Evolutionary conservation across 2,329 filamentous ascomycete genomes (phyloP).

Genomic region (Teratosphaeria viscida): DNA sequence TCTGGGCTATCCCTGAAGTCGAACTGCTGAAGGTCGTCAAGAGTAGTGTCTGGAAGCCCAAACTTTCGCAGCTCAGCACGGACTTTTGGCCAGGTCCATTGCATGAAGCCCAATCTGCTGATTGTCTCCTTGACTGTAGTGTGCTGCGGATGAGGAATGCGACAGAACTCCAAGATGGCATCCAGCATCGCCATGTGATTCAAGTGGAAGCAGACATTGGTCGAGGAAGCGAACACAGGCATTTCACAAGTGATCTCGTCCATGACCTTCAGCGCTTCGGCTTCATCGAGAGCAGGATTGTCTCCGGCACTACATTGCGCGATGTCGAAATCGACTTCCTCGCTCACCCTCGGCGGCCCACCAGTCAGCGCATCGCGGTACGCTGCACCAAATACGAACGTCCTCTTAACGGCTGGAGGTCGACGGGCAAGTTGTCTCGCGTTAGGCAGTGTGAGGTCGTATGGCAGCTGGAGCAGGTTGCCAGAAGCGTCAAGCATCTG

Average conservation of each 20-base stretch:
- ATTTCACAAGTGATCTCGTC: slow-evolving; percentile 82
- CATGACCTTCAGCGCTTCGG: slow-evolving; percentile 84
- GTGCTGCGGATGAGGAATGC: slow-evolving; percentile 59
- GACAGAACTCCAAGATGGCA: slow-evolving; percentile 81
- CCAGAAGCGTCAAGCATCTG: slow-evolving; percentile 73
- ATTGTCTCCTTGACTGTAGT: slow-evolving; percentile 69
- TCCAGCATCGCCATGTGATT: slow-evolving; percentile 82
- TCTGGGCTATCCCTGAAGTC: slow-evolving; percentile 76
- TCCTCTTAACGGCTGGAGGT: slow-evolving; percentile 55
- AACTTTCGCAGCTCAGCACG: slow-evolving; percentile 70
- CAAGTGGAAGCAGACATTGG: slow-evolving; percentile 76
- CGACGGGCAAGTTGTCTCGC: slow-evolving; percentile 73
- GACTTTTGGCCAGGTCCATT: slow-evolving; percentile 74
- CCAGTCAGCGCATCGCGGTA: slow-evolving; percentile 71
- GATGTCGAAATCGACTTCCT: slow-evolving; percentile 94
- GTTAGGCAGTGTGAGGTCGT: slow-evolving; percentile 81
- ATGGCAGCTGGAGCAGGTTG: slow-evolving; percentile 86
- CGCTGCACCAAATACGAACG: slow-evolving; percentile 78
- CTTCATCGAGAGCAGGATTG: slow-evolving; percentile 81
- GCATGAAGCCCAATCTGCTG: slow-evolving; percentile 75
- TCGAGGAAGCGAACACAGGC: slow-evolving; percentile 54
- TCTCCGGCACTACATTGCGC: slow-evolving; percentile 64
- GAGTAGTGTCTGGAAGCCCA: slow-evolving; percentile 74
- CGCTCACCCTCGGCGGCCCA: slow-evolving; percentile 70
- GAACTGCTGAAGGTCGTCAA: slow-evolving; percentile 83